Conservation (phyloP, 2,329 filamentous ascomycete genomes). For the Diplodia seriata region DNA sequence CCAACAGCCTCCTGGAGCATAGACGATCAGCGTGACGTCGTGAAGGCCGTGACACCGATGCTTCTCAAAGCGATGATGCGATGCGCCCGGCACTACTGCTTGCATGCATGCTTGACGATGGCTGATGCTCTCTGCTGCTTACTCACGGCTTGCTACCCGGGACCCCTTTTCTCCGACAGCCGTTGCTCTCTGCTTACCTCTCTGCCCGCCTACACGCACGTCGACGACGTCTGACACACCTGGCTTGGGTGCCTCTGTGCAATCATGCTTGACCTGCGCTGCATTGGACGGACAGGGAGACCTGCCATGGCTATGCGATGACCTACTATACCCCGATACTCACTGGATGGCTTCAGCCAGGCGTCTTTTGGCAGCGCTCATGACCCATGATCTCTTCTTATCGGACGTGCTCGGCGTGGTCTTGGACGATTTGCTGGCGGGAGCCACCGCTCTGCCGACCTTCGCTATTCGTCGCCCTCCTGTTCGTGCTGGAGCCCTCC, state of each 20-base stretch:
- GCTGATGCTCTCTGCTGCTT: conserved; percentile 38
- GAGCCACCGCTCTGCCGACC: conserved; percentile 7
- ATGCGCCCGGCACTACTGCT: conserved; percentile 41
- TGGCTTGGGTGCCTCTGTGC: conserved; percentile 24
- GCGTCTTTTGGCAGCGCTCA: conserved; percentile 25
- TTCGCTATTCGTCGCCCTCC: conserved; percentile 1
- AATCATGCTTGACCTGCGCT: conserved; percentile 32
- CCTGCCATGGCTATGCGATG: conserved; percentile 33
- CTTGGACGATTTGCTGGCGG: conserved; percentile 6
- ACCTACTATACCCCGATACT: conserved; percentile 30
- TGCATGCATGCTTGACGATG: conserved; percentile 45
- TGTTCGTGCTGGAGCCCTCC: conserved; percentile 16
- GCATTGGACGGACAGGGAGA: conserved; percentile 28
- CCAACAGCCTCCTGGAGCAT: conserved; percentile 45
- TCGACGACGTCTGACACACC: conserved; percentile 10
- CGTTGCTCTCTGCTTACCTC: conserved; percentile 31
- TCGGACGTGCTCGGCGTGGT: conserved; percentile 19
- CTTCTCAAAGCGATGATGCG: conserved; percentile 42
- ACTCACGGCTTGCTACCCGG: conserved; percentile 31
- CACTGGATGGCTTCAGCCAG: conserved; percentile 29
- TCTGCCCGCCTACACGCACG: conserved; percentile 13
- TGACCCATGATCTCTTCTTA: conserved; percentile 28
- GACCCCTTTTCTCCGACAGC: conserved; percentile 28
- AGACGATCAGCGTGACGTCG: conserved; percentile 38
- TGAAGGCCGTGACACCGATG: conserved; percentile 46